Evolutionary conservation across 177 flowering plant species (phyloP), one percentile per base, ranked within the genome.

Genomic region (Tripterygium wilfordii): DNA sequence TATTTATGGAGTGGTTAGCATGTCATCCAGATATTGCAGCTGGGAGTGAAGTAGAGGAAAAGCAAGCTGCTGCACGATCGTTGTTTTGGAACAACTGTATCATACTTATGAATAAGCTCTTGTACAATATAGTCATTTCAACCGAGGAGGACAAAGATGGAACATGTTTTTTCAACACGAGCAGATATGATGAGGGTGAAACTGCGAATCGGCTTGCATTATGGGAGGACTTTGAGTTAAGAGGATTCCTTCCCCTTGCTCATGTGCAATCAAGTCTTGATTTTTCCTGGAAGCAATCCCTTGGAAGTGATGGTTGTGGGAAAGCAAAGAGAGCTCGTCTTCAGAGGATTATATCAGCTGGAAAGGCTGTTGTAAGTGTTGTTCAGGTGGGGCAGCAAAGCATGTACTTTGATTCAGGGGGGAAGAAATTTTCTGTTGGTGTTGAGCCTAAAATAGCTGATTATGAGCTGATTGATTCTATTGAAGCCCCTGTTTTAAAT

Each of bases 1-100:
- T 92, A 36, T 92, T 89, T 59, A 67, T 89, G 26, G 99, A 92
- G 51, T 92, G 99, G 99, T 63, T 92, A 67, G 97, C 99, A 22
- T 79, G 83, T 64, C 69, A 56, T 45, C 82, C 77, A 15, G 88
- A 89, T 63, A 48, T 86, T 60, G 89, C 80, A 3, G 59, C 66
- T 18, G 74, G 74, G 58, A 64, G 48, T 53, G 95, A 85, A 46
- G 60, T 46, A 31, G 92, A 90, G 50, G 95, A 82, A 49, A 79
- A 75, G 49, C 84, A 86, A 61, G 76, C 74, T 18, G 33, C 54
- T 54, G 82, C 68, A 32, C 71, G 95, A 60, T 69, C 78, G 9
- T 61, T 60, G 3, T 92, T 92, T 59, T 89, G 99, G 99, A 80
- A 72, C 14, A 56, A 70, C 17, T 89, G 74, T 46, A 63, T 81